These are phyloP conservation scores for Auriculariales sp. DNA, from an alignment of 768 basidiomycete species.

Conservation along the genomic window DNA sequence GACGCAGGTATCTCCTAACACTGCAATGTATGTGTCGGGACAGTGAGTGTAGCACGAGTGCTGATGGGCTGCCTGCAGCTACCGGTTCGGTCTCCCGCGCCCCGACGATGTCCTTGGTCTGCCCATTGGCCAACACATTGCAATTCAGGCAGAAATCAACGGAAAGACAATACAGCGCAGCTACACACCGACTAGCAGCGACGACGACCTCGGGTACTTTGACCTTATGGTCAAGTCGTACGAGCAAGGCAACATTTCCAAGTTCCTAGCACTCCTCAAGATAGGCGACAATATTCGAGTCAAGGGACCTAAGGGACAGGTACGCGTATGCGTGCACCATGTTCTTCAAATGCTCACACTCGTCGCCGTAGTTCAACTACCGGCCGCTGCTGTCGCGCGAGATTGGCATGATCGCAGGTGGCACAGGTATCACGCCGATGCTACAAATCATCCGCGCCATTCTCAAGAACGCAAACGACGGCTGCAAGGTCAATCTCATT, in stretches of 20 bases:
- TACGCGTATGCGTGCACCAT: background rate
- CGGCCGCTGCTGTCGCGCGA: constrained; percentile 52
- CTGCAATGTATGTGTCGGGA: constrained; percentile 63
- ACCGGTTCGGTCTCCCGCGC: constrained; percentile 78
- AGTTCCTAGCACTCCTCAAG: constrained; percentile 65
- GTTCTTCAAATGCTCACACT: background rate
- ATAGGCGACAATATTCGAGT: constrained; percentile 79
- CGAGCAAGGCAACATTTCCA: constrained; percentile 94
- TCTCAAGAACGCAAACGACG: constrained; percentile 77
- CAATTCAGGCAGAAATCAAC: constrained; percentile 76
- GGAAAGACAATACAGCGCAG: constrained; percentile 83
- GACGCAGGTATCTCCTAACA: constrained; percentile 81
- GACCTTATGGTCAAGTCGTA: constrained; percentile 98
- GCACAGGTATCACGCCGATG: constrained; percentile 98
- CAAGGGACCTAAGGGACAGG: constrained; percentile 89
- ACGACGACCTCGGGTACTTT: constrained; percentile 87
- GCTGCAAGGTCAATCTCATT: constrained; percentile 71
- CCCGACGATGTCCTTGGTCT: constrained; percentile 72
- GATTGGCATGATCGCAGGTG: constrained; percentile 95
- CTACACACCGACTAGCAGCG: constrained; percentile 91
- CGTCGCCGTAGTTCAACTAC: constrained; percentile 49
- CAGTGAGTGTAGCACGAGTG: background rate
- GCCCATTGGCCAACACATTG: constrained; percentile 94
- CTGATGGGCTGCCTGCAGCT: constrained; percentile 31
- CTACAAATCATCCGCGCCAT: constrained; percentile 94